Conservation (phyloP, 805 yeast species). For the Ogataea zsoltii region DNA sequence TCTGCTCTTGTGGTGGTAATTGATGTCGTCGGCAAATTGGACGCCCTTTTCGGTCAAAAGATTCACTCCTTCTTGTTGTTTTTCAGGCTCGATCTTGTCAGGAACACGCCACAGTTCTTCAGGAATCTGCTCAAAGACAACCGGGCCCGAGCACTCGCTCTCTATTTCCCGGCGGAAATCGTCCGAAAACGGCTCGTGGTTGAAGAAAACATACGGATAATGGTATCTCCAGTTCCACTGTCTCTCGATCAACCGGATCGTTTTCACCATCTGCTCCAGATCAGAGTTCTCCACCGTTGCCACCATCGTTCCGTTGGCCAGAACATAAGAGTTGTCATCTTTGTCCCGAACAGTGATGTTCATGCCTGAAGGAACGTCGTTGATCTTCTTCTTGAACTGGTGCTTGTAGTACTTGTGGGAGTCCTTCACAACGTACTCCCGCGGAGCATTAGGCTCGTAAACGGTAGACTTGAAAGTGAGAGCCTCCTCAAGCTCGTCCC, state of each 20-base stretch:
- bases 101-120: slow-evolving; percentile 62
- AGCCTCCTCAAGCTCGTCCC: slow-evolving; percentile 13
- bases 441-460: slow-evolving; percentile 14
- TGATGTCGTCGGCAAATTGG: slow-evolving; percentile 70
- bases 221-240: slow-evolving; percentile 63
- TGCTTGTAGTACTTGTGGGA: slow-evolving; percentile 40
- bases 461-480: slow-evolving; percentile 13
- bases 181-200: slow-evolving; percentile 62
- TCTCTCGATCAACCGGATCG: slow-evolving; percentile 58
- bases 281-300: slow-evolving; percentile 68
- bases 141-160: slow-evolving; percentile 33
- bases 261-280: slow-evolving; percentile 41
- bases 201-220: slow-evolving; percentile 75
- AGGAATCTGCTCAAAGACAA: slow-evolving; percentile 31
- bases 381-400: slow-evolving; percentile 32
- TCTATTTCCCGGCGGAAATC: slow-evolving; percentile 49
- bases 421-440: slow-evolving; percentile 32
- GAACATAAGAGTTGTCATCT: slow-evolving; percentile 15
- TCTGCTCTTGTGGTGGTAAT: slow-evolving; percentile 88
- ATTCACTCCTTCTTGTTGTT: slow-evolving; percentile 14
- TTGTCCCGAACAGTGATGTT: slow-evolving; percentile 22
- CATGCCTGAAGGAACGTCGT: slow-evolving; percentile 46
- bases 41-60: slow-evolving; percentile 42
- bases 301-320: slow-evolving; percentile 68
- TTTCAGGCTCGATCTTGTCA: slow-evolving; percentile 44